Base-by-base conservation (phyloP, 257 asterid genomes). In the Solanum lycopersicoides region DNA sequence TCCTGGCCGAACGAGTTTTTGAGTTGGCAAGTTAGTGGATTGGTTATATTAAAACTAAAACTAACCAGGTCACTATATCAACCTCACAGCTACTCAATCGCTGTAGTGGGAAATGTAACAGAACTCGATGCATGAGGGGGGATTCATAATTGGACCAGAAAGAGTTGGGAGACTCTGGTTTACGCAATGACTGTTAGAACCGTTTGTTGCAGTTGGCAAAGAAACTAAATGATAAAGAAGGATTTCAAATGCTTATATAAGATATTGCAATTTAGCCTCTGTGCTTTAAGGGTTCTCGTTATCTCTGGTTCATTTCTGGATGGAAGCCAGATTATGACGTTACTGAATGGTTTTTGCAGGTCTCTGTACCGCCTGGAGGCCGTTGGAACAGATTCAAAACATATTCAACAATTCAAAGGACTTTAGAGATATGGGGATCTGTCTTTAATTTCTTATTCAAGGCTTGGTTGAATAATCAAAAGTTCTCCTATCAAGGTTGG, bases 391-490 rank as follows among this genome's bases (percentile, higher is more conserved):
- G 98, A 90, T 97, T 96, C 83, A 97, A 96, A 89, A 97, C 98
- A 7, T 97, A 97, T 90, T 97, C 99, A 23, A 97, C 99, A 35
- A 92, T 97, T 86, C 99, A 97, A 88, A 95, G 99, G 91, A 94
- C 98, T 73, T 87, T 97, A 91, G 99, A 97, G 88, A 97, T 97
- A 89, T 97, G 99, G 99, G 99, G 98, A 85, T 95, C 92, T 91
- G 97, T 97, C 86, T 89, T 97, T 32, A 96, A 93, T 83, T 96
- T 97, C 88, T 14, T 96, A 86, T 97, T 97, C 88, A 94, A 88
- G 90, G 94, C 90, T 89, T 97, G 99, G 99, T 73, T 97, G 87
- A 96, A 89, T 91, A 97, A 93, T 89, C 98, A 93, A 88, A 97
- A 97, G 86, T 95, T 97, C 89, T 77, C 98, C 59, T 97, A 96